Evolutionary conservation across 169 alveolate genomes (phyloP), one percentile per base, ranked within the genome.

Genomic region (Cryptosporidium ryanae): DNA sequence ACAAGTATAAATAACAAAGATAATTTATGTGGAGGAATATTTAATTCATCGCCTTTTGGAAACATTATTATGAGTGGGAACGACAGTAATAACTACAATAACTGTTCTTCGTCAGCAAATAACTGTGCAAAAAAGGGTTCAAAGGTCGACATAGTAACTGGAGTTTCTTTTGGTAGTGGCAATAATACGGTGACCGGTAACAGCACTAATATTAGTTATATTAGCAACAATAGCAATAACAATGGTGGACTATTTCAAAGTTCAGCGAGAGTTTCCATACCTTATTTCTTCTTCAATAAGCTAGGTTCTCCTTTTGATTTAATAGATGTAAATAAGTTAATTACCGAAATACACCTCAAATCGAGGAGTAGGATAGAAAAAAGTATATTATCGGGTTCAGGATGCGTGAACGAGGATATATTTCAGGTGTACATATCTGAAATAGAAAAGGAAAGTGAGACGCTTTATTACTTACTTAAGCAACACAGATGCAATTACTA

Each of bases 401-500:
- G 38, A n/a, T 54, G 38, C 34, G 10, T n/a, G 1, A 76, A 76
- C 63, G 71, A 55, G 27, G 87, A 76, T 25, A 48, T 59, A 5
- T 76, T 76, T 38, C 43, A 55, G 21, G 64, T 55, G n/a, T 76
- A 55, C 48, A 76, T 76, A 38, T 76, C 87, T 0, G 87, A 76
- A 23, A 76, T 76, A 43, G 87, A 76, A 25, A 76, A 76, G 25
- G 76, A 76, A 43, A 55, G 87, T 61, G 87, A 76, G 25, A 59
- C 87, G 15, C 64, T 76, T 18, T 76, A 76, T 61, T 93, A 93
- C 66, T 90, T 94, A 87, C 87, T 94, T 93, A 94, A 94, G 76
- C 97, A 95, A 84, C 71, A 96, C 66, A 76, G 97, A 48, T 94
- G 95, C 54, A 95, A 95, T 82, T 94, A 95, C 65, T 95, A 93